Conservation (phyloP, 305 asterid species). For the Fraxinus angustifolia region DNA sequence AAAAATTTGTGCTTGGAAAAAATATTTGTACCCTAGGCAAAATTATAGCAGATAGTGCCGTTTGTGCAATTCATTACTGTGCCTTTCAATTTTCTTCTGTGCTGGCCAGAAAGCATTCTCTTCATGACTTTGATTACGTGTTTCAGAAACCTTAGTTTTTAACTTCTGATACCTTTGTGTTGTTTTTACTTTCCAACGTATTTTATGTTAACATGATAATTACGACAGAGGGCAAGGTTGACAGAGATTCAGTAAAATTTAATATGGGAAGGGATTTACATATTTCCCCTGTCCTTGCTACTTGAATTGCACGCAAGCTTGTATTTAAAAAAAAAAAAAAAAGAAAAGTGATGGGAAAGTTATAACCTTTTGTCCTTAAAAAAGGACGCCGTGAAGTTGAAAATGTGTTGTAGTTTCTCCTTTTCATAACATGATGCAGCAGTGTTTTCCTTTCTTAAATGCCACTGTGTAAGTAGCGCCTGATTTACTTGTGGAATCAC, state of each 20-base stretch:
- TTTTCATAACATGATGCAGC: slow-evolving; percentile 3
- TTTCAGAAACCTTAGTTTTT: background rate
- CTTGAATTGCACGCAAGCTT: background rate
- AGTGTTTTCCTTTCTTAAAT: slow-evolving; percentile 14
- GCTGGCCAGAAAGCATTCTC: background rate
- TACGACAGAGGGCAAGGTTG: background rate
- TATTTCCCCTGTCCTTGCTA: background rate
- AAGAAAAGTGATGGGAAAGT: background rate
- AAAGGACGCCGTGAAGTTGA: background rate
- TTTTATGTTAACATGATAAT: background rate
- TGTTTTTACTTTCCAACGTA: slow-evolving; percentile 9
- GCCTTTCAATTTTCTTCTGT: background rate
- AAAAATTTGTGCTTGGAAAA: background rate
- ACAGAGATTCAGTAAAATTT: slow-evolving; percentile 7
- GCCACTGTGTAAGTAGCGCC: background rate
- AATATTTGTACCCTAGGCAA: slow-evolving; percentile 1
- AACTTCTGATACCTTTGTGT: background rate
- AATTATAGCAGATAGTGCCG: slow-evolving; percentile 3
- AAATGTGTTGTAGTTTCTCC: background rate
- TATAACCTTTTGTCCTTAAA: background rate
- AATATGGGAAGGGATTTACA: background rate
- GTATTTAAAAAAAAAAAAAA: no score
- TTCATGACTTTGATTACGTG: background rate
- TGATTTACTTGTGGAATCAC: background rate
- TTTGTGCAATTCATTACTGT: background rate